phyloP scores from a whole-genome alignment of 345 rosid genomes.

The Dovyalis caffra region DNA sequence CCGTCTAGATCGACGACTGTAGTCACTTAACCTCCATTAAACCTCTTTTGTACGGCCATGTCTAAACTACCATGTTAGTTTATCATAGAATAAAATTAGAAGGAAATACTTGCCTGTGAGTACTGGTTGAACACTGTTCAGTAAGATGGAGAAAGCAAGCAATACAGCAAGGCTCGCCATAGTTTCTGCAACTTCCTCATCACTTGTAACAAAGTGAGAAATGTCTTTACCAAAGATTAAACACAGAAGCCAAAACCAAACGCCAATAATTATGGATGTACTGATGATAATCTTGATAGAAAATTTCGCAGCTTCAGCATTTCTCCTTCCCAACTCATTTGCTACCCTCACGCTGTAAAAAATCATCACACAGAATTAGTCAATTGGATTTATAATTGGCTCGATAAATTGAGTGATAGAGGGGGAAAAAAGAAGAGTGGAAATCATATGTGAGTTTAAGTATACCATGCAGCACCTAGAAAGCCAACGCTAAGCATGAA shows the following conservation, averaged over 20 bases:
- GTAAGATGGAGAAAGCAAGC: conserved; percentile 56
- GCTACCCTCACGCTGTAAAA: conserved; percentile 45
- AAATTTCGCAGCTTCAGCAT: conserved; percentile 37
- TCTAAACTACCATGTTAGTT: too few species aligned
- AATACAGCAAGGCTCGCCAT: conserved; percentile 49
- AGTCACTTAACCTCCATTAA: too few species aligned
- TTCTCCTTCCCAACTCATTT: conserved; percentile 51
- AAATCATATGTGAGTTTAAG: too few species aligned
- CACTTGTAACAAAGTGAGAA: conserved; percentile 39
- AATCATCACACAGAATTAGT: background rate
- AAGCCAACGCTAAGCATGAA: conserved; percentile 42
- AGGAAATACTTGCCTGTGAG: conserved; percentile 37
- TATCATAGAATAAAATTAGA: too few species aligned
- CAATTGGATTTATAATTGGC: background rate
- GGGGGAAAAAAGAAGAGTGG: too few species aligned
- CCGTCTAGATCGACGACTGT: too few species aligned
- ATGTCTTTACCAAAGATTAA: conserved; percentile 40
- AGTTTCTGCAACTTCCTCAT: conserved; percentile 39
- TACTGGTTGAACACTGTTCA: conserved; percentile 60
- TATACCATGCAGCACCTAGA: conserved; percentile 30
- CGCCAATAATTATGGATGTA: conserved; percentile 36
- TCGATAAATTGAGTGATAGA: too few species aligned
- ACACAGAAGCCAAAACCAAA: conserved; percentile 38
- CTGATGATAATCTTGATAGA: conserved; percentile 30
- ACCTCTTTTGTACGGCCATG: too few species aligned